Conservation (phyloP, 768 basidiomycete species). For the Termitomyces sp. region DNA sequence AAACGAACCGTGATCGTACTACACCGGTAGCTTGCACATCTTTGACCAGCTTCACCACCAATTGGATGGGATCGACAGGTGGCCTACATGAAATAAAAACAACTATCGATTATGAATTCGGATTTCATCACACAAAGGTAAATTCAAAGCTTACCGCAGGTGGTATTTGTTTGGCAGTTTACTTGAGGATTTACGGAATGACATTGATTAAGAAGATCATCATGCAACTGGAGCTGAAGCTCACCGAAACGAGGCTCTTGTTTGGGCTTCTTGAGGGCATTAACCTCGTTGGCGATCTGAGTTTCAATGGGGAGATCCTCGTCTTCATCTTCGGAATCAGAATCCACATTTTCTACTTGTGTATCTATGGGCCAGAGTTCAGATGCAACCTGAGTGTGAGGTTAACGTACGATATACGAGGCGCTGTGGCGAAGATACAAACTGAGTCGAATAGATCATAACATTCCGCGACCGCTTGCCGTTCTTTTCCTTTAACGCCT, state of each 20-base stretch:
- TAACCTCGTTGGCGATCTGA: slow-evolving; percentile 70
- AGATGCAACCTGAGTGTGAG: slow-evolving; percentile 52
- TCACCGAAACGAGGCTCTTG: slow-evolving; percentile 64
- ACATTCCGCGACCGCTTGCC: slow-evolving; percentile 69
- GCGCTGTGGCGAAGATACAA: slow-evolving; percentile 20
- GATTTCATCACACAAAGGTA: neutral
- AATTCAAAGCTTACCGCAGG: slow-evolving; percentile 53
- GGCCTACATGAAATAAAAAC: slow-evolving; percentile 78
- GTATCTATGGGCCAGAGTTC: slow-evolving; percentile 64
- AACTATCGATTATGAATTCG: slow-evolving; percentile 43
- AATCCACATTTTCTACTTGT: slow-evolving; percentile 21
- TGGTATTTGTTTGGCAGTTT: slow-evolving; percentile 77
- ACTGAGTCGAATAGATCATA: slow-evolving; percentile 80
- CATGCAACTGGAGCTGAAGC: neutral
- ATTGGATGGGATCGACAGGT: slow-evolving; percentile 72
- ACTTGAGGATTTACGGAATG: slow-evolving; percentile 33
- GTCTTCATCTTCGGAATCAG: slow-evolving; percentile 34
- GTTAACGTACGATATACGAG: slow-evolving; percentile 5
- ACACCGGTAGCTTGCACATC: slow-evolving; percentile 61
- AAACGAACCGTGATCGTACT: slow-evolving; percentile 57
- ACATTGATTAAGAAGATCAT: neutral
- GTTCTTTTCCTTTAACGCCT: slow-evolving; percentile 81
- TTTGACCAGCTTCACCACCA: slow-evolving; percentile 62
- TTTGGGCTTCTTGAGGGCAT: slow-evolving; percentile 63
- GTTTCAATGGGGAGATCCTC: slow-evolving; percentile 55